These are phyloP conservation scores for Brassica napus DNA, from an alignment of 345 rosid species.

Conservation along the genomic window Da-Ae NC_063447.1:61951501-61952000, in stretches of 20 bases:
- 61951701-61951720: conserved; percentile 19
- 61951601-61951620: conserved; percentile 4
- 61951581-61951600: conserved; percentile 25
- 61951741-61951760: conserved; percentile 29
- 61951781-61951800: not conserved
- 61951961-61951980: conserved; percentile 29
- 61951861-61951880: conserved; percentile 32
- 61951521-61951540: conserved; percentile 45
- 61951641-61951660: not conserved
- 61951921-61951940: conserved; percentile 22
- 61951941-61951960: conserved; percentile 32
- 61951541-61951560: conserved; percentile 42
- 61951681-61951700: not conserved
- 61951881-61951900: conserved; percentile 45
- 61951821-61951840: conserved; percentile 36
- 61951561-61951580: conserved; percentile 36
- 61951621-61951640: not conserved
- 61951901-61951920: conserved; percentile 41
- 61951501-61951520: conserved; percentile 31
- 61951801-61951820: not conserved
- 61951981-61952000: conserved; percentile 25
- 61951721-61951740: conserved; percentile 39
- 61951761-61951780: conserved; percentile 15
- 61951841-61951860: conserved; percentile 29
- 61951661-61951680: not conserved